These are phyloP conservation scores for Niebla homalea DNA, from an alignment of 495 filamentous ascomycete genomes.

Conservation along the genomic window DNA sequence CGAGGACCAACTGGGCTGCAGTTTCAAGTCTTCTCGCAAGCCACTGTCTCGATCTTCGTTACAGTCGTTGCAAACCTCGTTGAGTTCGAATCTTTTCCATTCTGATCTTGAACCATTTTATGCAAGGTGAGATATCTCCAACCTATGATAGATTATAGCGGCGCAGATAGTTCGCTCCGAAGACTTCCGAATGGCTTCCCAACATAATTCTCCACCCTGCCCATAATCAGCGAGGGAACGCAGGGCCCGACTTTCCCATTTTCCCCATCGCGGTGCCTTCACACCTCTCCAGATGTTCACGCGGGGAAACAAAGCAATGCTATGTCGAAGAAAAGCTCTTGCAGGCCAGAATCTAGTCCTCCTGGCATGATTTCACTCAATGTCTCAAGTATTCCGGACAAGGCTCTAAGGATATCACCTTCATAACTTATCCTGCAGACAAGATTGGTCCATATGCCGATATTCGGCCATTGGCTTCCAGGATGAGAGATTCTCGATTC, in stretches of 20 bases:
- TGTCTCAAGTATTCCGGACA: not conserved
- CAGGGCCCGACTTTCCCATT: not conserved
- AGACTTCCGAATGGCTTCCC: too few species aligned
- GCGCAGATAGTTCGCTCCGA: too few species aligned
- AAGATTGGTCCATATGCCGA: not conserved
- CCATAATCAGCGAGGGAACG: too few species aligned
- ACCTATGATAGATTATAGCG: too few species aligned
- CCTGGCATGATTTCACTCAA: not conserved
- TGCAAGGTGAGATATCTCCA: not conserved
- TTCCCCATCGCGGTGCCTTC: not conserved
- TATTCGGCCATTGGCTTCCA: not conserved
- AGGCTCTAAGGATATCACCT: not conserved
- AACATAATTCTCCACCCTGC: too few species aligned
- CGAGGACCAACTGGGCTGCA: not conserved
- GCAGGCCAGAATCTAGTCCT: not conserved
- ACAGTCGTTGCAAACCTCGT: not conserved
- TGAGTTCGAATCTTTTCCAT: not conserved
- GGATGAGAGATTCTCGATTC: too few species aligned
- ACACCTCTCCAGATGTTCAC: constrained; percentile 14
- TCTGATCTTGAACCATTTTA: not conserved
- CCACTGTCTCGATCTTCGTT: not conserved
- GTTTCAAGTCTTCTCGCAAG: not conserved
- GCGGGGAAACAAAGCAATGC: not conserved
- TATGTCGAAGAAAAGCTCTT: not conserved
- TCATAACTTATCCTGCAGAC: not conserved